Evolutionary conservation across 257 asterid genomes (phyloP), one percentile per base, ranked within the genome.

Genomic region (Cynanchum wilfordii): DNA sequence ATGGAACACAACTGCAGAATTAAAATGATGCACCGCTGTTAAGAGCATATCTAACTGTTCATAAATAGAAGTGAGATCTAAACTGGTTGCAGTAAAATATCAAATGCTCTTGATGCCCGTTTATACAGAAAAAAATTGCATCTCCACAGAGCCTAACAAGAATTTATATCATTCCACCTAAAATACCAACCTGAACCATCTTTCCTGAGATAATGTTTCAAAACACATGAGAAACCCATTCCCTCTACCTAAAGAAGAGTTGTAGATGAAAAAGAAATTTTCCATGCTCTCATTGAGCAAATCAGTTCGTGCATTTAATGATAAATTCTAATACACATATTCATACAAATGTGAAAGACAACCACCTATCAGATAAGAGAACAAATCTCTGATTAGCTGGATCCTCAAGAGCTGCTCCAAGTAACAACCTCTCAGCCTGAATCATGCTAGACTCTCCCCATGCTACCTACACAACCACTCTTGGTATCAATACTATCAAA

Each of bases 401-500:
- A 85, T 92, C 94, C 74, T 84, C 81, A 74, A 95, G 94, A 63
- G 99, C 98, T 78, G 81, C 88, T 70, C 80, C 87, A 79, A 95
- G 84, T 74, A 95, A 80, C 79, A 95, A 77, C 84, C 97, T 95
- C 88, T 95, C 99, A 16, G 98, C 99, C 80, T 80, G 87, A 82
- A 95, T 92, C 99, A 95, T 95, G 84, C 91, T 92, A 29, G 96
- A 85, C 80, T 90, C 92, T 83, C 99, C 99, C 99, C 99, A 95
- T 24, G 83, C 91, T 84, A 95, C 99, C 99, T 95, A 85, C 84
- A 87, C 69, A 66, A 77, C 71, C 77, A 79, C 47, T 74, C 82
- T 40, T 64, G 27, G 50, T 64, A 64, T 64, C 69, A 64, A 33
- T 36, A 36, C 20, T 64, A 64, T 64, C 69, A 9, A 9, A 64